phyloP scores from a whole-genome alignment of 108 stramenopile genomes.

The Cyclostephanos tholiformis region DNA sequence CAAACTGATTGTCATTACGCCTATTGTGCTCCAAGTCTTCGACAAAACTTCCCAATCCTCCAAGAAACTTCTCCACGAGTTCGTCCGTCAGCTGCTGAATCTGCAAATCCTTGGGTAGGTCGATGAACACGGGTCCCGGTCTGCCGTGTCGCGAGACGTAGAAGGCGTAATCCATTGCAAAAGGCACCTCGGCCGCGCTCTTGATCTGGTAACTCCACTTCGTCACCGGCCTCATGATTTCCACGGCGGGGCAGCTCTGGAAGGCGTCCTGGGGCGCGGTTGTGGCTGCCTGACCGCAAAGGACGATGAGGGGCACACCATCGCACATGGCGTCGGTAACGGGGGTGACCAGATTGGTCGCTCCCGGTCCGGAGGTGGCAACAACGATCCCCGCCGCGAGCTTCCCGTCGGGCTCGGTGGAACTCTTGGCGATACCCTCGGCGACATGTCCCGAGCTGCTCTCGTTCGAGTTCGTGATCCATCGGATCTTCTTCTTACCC shows the following conservation, averaged over 20 bases:
- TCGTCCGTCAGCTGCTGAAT: conserved; percentile 77
- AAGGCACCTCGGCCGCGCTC: conserved; percentile 85
- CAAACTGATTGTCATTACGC: conserved; percentile 46
- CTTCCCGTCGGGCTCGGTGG: conserved; percentile 64
- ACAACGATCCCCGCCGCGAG: conserved; percentile 85
- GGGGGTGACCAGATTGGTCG: conserved; percentile 90
- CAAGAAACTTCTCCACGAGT: conserved; percentile 66
- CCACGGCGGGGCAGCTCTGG: conserved; percentile 84
- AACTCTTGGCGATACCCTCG: conserved; percentile 87
- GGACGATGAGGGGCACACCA: conserved; percentile 86
- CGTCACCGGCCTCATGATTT: conserved; percentile 81
- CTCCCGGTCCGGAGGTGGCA: conserved; percentile 93
- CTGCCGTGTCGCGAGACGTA: conserved; percentile 85
- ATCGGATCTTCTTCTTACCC: conserved; percentile 61
- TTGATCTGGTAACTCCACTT: conserved; percentile 93
- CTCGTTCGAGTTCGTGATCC: conserved; percentile 94
- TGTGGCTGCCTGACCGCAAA: conserved; percentile 91
- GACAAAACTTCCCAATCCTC: conserved; percentile 33
- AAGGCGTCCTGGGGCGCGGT: conserved; percentile 85
- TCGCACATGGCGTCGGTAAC: conserved; percentile 89
- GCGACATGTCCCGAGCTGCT: conserved; percentile 83
- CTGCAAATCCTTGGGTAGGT: conserved; percentile 93
- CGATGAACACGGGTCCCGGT: conserved; percentile 92
- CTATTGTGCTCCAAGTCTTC: conserved; percentile 17
- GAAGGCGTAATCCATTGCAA: conserved; percentile 91